These are phyloP conservation scores for Phytopythium ostracodes DNA, from an alignment of 352 stramenopile genomes.

Conservation along the genomic window DNA sequence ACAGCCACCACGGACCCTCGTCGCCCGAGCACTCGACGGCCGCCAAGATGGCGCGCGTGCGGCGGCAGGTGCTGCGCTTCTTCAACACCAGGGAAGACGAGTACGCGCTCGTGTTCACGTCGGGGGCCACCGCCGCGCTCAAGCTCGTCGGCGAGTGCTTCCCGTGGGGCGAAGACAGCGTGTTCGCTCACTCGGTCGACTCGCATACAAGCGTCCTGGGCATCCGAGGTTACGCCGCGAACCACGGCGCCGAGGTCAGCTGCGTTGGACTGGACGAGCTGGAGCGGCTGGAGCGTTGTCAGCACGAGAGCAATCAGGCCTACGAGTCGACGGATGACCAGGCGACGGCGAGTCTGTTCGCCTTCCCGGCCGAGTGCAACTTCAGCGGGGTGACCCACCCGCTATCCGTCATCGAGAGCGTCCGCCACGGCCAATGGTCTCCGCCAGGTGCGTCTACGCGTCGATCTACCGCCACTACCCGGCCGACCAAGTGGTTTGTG, in stretches of 20 bases:
- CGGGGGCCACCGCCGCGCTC: slow-evolving; percentile 69
- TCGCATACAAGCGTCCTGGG: slow-evolving; percentile 75
- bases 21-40: slow-evolving; percentile 33
- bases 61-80: slow-evolving; percentile 54
- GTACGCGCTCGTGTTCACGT: slow-evolving; percentile 84
- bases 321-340: not conserved
- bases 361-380: slow-evolving; percentile 75
- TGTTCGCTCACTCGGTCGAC: slow-evolving; percentile 58
- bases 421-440: slow-evolving; percentile 24
- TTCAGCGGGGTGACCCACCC: slow-evolving; percentile 60
- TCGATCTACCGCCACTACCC: not conserved
- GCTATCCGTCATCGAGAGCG: slow-evolving; percentile 32
- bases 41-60: slow-evolving; percentile 37
- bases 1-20: slow-evolving; percentile 29
- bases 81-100: slow-evolving; percentile 65
- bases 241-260: slow-evolving; percentile 16
- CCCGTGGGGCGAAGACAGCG: slow-evolving; percentile 50
- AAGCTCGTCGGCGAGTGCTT: slow-evolving; percentile 85
- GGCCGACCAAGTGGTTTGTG: slow-evolving; percentile 42
- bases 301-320: not conserved
- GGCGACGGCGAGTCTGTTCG: slow-evolving; percentile 39
- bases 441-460: too few species aligned
- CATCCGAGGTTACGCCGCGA: slow-evolving; percentile 42
- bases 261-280: slow-evolving; percentile 41
- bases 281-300: slow-evolving; percentile 20